These are phyloP conservation scores for Alternaria ethzedia DNA, from an alignment of 2,329 filamentous ascomycete genomes.

Conservation along the genomic window DNA sequence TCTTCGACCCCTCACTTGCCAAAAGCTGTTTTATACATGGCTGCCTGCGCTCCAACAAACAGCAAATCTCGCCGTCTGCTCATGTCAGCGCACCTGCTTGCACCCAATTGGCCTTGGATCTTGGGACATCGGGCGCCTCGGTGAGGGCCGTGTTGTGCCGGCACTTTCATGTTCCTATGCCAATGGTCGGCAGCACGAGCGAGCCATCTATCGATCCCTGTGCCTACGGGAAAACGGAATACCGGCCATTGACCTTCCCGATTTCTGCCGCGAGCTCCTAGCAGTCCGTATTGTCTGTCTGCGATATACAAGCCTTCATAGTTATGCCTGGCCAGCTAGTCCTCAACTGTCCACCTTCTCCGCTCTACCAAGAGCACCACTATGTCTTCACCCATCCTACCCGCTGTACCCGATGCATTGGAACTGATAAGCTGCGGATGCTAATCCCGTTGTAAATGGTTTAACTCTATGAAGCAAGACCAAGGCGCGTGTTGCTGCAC, in stretches of 20 bases:
- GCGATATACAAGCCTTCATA: constrained; percentile 4
- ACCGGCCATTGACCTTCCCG: constrained; percentile 25
- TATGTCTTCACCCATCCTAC: background rate
- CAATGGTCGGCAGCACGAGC: constrained; percentile 19
- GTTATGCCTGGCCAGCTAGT: background rate
- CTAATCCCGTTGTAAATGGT: background rate
- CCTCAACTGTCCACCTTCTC: background rate
- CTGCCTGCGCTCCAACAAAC: background rate
- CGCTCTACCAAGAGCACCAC: background rate
- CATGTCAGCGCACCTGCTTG: background rate
- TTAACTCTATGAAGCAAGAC: background rate
- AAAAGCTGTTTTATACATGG: constrained; percentile 5
- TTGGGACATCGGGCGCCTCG: constrained; percentile 22
- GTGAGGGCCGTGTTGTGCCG: constrained; percentile 17
- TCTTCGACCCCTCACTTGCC: constrained; percentile 13
- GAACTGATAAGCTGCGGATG: background rate
- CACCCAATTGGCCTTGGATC: constrained; percentile 1
- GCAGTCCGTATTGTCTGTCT: constrained; percentile 6
- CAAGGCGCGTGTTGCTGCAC: background rate
- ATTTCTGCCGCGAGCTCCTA: constrained; percentile 21
- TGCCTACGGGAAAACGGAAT: constrained; percentile 29
- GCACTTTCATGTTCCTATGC: constrained; percentile 10
- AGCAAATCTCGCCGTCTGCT: background rate
- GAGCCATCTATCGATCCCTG: constrained; percentile 19
- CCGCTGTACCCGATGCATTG: background rate